Conservation (phyloP, 1,139 yeast genomes). For the Meyerozyma carpophila region DNA sequence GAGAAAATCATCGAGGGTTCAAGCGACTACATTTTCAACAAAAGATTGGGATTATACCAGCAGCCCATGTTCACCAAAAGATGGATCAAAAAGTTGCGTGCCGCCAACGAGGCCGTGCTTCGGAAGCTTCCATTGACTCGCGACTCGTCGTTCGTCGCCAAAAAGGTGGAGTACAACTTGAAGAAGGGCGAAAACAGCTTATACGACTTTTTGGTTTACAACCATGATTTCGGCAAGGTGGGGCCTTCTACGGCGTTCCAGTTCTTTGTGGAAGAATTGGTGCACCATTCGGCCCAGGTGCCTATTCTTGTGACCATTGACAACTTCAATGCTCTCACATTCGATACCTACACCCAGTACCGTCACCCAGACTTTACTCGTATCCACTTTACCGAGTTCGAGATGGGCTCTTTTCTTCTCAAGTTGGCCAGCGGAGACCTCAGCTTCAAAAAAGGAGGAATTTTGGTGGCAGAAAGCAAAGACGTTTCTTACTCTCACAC, state of each 20-base stretch:
- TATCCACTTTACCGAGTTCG: constrained; percentile 60
- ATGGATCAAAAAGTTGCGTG: constrained; percentile 52
- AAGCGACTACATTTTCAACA: constrained; percentile 58
- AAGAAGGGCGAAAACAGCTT: constrained; percentile 40
- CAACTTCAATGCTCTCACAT: constrained; percentile 62
- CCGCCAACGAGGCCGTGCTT: constrained; percentile 51
- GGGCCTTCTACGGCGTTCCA: constrained; percentile 40
- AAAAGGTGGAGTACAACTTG: constrained; percentile 30
- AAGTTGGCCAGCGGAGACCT: constrained; percentile 52
- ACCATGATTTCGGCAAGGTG: constrained; percentile 35
- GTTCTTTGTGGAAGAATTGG: constrained; percentile 49
- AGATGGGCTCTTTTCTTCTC: constrained; percentile 58
- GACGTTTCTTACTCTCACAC: constrained; percentile 33
- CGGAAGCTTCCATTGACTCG: constrained; percentile 44
- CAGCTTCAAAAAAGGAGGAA: constrained; percentile 54
- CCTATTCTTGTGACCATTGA: constrained; percentile 76
- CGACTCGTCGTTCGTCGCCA: constrained; percentile 31
- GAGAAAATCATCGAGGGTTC: constrained; percentile 64
- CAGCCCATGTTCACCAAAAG: constrained; percentile 78
- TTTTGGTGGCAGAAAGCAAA: constrained; percentile 57
- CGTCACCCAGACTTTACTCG: constrained; percentile 52
- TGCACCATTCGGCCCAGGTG: constrained; percentile 34
- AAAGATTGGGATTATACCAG: constrained; percentile 45
- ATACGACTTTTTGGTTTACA: constrained; percentile 31
- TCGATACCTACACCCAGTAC: constrained; percentile 55